Conservation (phyloP, 805 yeast genomes). For the Barnettozyma siamensis region DNA sequence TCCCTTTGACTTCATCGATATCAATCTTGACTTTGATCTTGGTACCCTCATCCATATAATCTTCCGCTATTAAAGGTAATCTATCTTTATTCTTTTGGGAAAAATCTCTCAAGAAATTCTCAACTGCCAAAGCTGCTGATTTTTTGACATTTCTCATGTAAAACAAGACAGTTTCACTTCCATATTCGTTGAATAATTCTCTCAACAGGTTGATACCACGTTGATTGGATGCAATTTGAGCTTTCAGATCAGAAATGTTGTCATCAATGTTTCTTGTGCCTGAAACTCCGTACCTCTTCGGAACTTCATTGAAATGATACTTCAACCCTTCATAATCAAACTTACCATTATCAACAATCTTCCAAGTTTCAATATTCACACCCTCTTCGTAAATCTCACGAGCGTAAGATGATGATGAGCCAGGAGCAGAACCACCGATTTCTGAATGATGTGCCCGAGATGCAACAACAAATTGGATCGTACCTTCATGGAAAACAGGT, state of each 20-base stretch:
- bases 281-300: conserved; percentile 45
- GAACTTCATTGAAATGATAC: conserved; percentile 39
- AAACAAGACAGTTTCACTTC: conserved; percentile 36
- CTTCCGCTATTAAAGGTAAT: conserved; percentile 38
- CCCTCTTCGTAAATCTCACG: conserved; percentile 51
- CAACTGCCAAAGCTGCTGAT: conserved; percentile 44
- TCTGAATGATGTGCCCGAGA: conserved; percentile 60
- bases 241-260: conserved; percentile 44
- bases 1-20: conserved; percentile 33
- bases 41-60: conserved; percentile 53
- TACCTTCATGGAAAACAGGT: conserved; percentile 45
- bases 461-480: conserved; percentile 47
- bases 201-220: conserved; percentile 42
- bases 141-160: conserved; percentile 42
- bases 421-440: conserved; percentile 56
- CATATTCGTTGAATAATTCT: conserved; percentile 39
- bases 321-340: conserved; percentile 49
- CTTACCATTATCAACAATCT: conserved; percentile 41
- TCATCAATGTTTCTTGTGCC: conserved; percentile 52
- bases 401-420: conserved; percentile 51
- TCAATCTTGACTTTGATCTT: conserved; percentile 37
- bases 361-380: conserved; percentile 47
- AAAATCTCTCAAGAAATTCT: conserved; percentile 29
- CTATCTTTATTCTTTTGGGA: conserved; percentile 36
- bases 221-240: conserved; percentile 47